Percentiles rank a stretch among this genome's conserved stretches.
Evolutionary conservation across 2,329 filamentous ascomycete genomes (phyloP).

Genomic region (Hymenoscyphus albidus): DNA sequence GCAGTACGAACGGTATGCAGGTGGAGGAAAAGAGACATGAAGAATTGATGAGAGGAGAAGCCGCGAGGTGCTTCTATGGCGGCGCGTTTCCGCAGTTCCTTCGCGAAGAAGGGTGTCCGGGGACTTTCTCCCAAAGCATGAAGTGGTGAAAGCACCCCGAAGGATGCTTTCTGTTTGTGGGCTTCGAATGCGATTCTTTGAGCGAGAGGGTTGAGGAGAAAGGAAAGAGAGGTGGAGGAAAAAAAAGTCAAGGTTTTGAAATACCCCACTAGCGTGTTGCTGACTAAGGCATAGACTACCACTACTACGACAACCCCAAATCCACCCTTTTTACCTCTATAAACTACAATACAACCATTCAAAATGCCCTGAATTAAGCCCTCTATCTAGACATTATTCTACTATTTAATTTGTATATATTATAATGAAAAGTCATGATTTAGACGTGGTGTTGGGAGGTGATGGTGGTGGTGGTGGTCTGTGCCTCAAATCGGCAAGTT

Average conservation of each 20-base stretch:
- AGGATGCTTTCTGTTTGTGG: conserved; percentile 71
- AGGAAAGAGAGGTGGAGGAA: conserved; percentile 26
- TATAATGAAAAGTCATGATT: no score
- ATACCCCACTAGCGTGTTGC: conserved; percentile 4
- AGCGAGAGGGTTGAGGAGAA: conserved; percentile 74
- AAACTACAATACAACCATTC: no score
- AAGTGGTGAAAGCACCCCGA: conserved; percentile 38
- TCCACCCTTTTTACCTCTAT: no score
- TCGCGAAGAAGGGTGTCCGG: conserved; percentile 71
- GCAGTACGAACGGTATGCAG: conserved; percentile 36
- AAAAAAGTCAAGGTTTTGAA: conserved; percentile 4
- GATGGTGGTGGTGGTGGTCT: no score
- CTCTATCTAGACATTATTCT: no score
- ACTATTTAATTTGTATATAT: no score
- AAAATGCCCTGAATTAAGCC: no score
- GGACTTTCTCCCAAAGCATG: conserved; percentile 99
- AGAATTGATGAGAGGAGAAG: conserved; percentile 63
- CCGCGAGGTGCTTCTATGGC: conserved; percentile 98
- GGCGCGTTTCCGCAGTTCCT: conserved; percentile 90
- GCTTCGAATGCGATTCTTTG: conserved; percentile 99
- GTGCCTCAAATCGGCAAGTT: no score
- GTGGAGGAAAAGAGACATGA: conserved; percentile 40
- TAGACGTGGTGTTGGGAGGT: no score
- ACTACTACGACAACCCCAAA: no score
- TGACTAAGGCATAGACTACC: background rate